Evolutionary conservation across 1,284 basidiomycete genomes (phyloP).

Genomic region (Trichosporon sp.): DNA sequence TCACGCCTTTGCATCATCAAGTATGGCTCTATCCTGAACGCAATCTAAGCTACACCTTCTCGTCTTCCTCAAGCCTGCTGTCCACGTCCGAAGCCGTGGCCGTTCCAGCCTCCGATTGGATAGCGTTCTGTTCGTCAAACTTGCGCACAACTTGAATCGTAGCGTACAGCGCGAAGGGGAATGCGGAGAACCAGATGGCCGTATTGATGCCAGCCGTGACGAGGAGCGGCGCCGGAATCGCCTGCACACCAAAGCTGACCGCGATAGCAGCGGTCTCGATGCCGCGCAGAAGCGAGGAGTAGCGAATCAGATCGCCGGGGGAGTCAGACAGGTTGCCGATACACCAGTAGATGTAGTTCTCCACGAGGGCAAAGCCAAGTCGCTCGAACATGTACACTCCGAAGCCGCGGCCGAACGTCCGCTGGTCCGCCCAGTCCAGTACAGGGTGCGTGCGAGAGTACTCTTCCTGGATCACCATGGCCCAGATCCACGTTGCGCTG

Average conservation of each 20-base stretch:
- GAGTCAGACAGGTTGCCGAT: constrained; percentile 12
- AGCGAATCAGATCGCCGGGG: constrained; percentile 14
- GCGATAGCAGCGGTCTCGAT: constrained; percentile 14
- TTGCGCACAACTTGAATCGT: constrained; percentile 12
- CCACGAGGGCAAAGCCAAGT: not conserved
- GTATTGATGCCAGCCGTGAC: constrained; percentile 8
- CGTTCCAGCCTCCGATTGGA: too few species aligned
- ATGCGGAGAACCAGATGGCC: constrained; percentile 5
- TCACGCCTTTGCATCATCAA: too few species aligned
- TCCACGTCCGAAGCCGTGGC: not conserved
- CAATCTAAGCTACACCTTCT: not conserved
- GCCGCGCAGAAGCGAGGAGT: constrained; percentile 12
- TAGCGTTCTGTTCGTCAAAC: constrained; percentile 4
- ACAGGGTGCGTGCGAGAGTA: constrained; percentile 8
- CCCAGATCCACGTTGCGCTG: constrained; percentile 14
- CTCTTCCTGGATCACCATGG: constrained; percentile 11
- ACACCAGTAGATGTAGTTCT: constrained; percentile 15
- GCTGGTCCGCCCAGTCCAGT: constrained; percentile 9
- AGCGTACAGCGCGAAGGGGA: constrained; percentile 6
- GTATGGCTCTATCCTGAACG: too few species aligned
- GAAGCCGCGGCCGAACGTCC: constrained; percentile 12
- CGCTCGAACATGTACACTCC: constrained; percentile 17
- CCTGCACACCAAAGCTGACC: constrained; percentile 11
- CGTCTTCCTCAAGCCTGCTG: not conserved
- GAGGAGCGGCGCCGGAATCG: constrained; percentile 10